Base-by-base conservation (phyloP, 2,329 filamentous ascomycete species). In the Penicillium sp. region DNA sequence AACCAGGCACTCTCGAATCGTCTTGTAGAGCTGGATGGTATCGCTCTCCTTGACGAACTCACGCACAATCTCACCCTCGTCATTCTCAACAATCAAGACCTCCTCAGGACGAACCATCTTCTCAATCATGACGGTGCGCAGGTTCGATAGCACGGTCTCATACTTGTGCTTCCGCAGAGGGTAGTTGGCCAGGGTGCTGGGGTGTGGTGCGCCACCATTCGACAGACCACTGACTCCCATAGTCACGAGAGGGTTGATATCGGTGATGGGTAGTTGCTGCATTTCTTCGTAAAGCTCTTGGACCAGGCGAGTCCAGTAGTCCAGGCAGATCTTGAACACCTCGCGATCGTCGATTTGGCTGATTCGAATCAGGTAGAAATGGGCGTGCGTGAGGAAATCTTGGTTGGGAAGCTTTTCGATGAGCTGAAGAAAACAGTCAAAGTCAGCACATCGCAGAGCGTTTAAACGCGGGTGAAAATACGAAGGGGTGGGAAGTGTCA, bases 41-140 rank as follows among this genome's bases (percentile, higher is more conserved):
- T 99, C 95, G 69, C 93, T 96, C 79, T 99, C 95, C 82, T 99
- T 99, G 74, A 99, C 95, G 66, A 99, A 99, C 73, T 99, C 95
- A 68, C 95, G 91, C 33, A 99, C 95, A 69, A 99, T 99, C 75
- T 99, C 95, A 63, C 96, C 95, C 78, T 99, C 95, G 63, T 99
- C 95, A 75, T 99, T 99, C 78, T 99, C 95, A n/a, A 99, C 95
- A 71, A 99, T 96, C 68, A 99, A 78, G 9, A 99, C 96, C 79
- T 99, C 96, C 78, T 99, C 95, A 0, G 95, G 95, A 44, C 93
- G 87, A 35, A 99, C 95, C 95, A 99, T 99, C 83, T 97, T 97
- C 81, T 99, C 95, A 62, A 99, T 98, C 95, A 99, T 99, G 65
- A 99, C 95, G 24, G 94, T 90, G 66, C 95, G 89, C 58, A 99